phyloP scores from a whole-genome alignment of 768 basidiomycete genomes.

The Serendipita vermifera region DNA sequence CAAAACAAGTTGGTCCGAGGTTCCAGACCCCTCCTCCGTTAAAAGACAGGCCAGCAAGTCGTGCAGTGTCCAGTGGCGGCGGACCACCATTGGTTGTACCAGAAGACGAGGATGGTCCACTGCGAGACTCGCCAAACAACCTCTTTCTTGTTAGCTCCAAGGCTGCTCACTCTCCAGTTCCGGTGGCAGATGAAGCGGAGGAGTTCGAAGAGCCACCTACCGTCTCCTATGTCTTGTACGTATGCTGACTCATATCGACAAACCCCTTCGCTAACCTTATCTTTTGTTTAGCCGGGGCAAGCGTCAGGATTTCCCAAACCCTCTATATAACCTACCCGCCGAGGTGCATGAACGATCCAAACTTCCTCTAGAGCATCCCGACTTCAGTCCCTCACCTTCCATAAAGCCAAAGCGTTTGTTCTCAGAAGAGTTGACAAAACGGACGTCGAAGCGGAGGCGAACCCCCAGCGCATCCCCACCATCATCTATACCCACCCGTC shows the following conservation, averaged over 20 bases:
- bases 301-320: constrained; percentile 49
- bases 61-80: not conserved
- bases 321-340: constrained; percentile 39
- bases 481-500: not conserved
- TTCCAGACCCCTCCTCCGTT: constrained; percentile 11
- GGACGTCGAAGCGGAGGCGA: constrained; percentile 14
- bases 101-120: constrained; percentile 17
- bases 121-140: constrained; percentile 56
- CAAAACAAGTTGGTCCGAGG: constrained; percentile 16
- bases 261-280: constrained; percentile 5
- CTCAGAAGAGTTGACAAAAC: constrained; percentile 22
- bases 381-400: constrained; percentile 44
- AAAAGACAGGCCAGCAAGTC: not conserved
- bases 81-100: not conserved
- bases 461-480: not conserved
- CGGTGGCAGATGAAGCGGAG: constrained; percentile 26
- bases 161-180: constrained; percentile 22
- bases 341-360: constrained; percentile 36
- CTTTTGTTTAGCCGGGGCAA: constrained; percentile 46
- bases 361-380: constrained; percentile 49
- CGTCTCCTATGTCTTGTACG: constrained; percentile 63
- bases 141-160: constrained; percentile 46
- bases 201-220: constrained; percentile 43
- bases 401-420: constrained; percentile 50
- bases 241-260: constrained; percentile 14